Base-by-base conservation (phyloP, 331 rosid genomes). In the Spiraea crenata region DNA sequence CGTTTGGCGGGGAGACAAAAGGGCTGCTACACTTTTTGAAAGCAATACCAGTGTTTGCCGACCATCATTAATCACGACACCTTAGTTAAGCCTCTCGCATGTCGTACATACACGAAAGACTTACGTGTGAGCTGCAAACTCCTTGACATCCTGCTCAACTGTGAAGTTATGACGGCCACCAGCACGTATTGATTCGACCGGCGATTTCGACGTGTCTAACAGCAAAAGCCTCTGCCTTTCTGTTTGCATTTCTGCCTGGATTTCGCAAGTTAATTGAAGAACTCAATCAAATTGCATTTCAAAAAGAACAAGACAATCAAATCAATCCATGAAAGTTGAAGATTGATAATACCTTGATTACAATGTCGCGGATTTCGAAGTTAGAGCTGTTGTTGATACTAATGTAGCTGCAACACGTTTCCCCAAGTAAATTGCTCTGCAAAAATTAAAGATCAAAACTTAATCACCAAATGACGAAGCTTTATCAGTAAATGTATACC, bases 71-170 rank as follows among this genome's bases (percentile, higher is more conserved):
- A 19, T 17, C 39, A 25, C 49, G 47, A 37, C 41, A 46, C 62
- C 13, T 67, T n/a, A n/a, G n/a, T 25, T 25, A 25, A 25, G 31
- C 31, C 31, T 25, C 31, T 25, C 31, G 31, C 31, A 0, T 25
- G 31, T 25, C 31, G 31, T 25, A 2, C 31, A 25, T 25, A 25
- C 31, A 25, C 31, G 67, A 40, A 14, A 69, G n/a, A 74, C 86
- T 76, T 78, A 95, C 99, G 97, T 95, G 85, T 95, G 97, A 79
- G 97, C 88, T 73, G 97, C 99, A 34, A 95, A 96, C 75, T 95
- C 97, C 82, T 91, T 95, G 70, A 95, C 99, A 65, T 95, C 99
- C 59, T 95, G 97, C 58, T 95, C 99, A 8, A 95, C 99, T 37
- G 91, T 95, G 88, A 95, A 91, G 75, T 95, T 97, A 63, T 95